Conservation (phyloP, 2,329 filamentous ascomycete genomes). For the Nannizziopsis barbatae region DNA sequence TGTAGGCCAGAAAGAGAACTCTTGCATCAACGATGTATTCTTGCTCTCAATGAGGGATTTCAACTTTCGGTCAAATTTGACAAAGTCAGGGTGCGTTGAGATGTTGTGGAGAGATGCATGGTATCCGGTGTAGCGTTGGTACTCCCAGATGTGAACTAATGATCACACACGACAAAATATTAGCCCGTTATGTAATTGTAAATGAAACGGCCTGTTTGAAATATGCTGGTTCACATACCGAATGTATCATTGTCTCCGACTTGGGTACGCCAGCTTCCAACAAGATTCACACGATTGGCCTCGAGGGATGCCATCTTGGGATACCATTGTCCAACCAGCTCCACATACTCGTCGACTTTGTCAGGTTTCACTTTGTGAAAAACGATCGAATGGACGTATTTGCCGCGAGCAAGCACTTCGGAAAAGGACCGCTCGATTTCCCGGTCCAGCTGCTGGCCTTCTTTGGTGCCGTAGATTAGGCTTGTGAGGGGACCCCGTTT, state of each 20-base stretch:
- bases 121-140: slow-evolving; percentile 92
- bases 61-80: slow-evolving; percentile 72
- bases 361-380: slow-evolving; percentile 93
- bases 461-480: slow-evolving; percentile 93
- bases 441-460: slow-evolving; percentile 84
- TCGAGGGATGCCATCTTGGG: slow-evolving; percentile 72
- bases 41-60: slow-evolving; percentile 76
- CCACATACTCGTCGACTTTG: slow-evolving; percentile 86
- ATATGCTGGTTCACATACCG: slow-evolving; percentile 45
- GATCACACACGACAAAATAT: slow-evolving; percentile 16
- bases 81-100: slow-evolving; percentile 68
- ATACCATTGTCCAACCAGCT: slow-evolving; percentile 84
- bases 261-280: slow-evolving; percentile 96
- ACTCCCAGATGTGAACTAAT: slow-evolving; percentile 97
- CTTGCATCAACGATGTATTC: slow-evolving; percentile 89
- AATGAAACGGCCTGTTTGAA: not conserved
- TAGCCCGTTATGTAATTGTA: slow-evolving; percentile 19
- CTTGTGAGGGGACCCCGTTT: slow-evolving; percentile 68
- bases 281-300: slow-evolving; percentile 88
- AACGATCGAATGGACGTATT: slow-evolving; percentile 97
- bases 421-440: slow-evolving; percentile 96
- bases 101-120: slow-evolving; percentile 84
- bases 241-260: slow-evolving; percentile 97
- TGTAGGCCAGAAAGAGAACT: slow-evolving; percentile 99
- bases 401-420: slow-evolving; percentile 85